These are phyloP conservation scores for Grosmannia serpens DNA, from an alignment of 2,329 filamentous ascomycete genomes.

Conservation along the genomic window DNA sequence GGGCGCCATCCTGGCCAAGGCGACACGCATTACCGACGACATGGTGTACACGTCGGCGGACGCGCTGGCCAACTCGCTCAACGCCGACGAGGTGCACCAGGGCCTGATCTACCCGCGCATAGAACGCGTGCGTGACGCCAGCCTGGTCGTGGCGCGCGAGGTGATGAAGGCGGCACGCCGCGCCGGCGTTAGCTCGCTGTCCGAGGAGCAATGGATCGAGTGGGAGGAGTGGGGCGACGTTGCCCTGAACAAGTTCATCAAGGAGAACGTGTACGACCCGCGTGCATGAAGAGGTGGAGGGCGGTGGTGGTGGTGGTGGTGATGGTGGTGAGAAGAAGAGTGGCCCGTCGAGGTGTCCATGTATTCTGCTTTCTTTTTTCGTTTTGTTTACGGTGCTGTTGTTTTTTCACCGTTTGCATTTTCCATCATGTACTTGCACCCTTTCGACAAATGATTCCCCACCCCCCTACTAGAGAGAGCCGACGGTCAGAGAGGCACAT, in stretches of 20 bases:
- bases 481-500: background rate
- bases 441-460: background rate
- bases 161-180: slow-evolving; percentile 87
- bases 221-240: slow-evolving; percentile 64
- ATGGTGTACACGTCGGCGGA: slow-evolving; percentile 96
- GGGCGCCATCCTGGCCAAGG: slow-evolving; percentile 83
- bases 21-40: slow-evolving; percentile 74
- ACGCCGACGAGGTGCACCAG: slow-evolving; percentile 66
- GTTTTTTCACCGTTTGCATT: background rate
- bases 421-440: background rate
- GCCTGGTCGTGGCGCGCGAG: slow-evolving; percentile 72
- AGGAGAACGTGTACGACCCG: slow-evolving; percentile 51
- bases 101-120: slow-evolving; percentile 88
- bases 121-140: slow-evolving; percentile 83
- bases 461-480: background rate
- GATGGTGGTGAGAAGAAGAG: background rate
- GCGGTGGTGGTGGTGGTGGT: background rate
- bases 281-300: background rate
- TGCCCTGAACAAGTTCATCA: slow-evolving; percentile 47
- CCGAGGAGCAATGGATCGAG: slow-evolving; percentile 57
- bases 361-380: background rate
- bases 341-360: background rate
- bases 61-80: slow-evolving; percentile 67
- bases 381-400: background rate
- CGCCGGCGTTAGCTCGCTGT: slow-evolving; percentile 61